Evolutionary conservation across 2,329 filamentous ascomycete species (phyloP).

Genomic region (Ophiocordyceps robertsii): DNA sequence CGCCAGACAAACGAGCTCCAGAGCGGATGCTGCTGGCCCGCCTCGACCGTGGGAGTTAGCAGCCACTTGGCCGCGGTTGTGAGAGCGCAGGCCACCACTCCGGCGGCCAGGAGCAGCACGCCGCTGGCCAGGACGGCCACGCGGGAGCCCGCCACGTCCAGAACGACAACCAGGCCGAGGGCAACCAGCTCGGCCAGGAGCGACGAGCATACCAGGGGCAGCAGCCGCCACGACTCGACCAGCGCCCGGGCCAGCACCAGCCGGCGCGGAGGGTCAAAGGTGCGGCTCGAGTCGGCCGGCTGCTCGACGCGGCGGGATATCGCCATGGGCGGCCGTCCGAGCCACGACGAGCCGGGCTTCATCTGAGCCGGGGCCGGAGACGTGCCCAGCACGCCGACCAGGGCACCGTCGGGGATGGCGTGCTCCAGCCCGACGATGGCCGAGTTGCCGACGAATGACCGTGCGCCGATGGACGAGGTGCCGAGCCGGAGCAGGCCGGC

Average conservation of each 20-base stretch:
- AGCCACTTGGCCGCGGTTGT: constrained; percentile 8
- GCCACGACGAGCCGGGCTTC: constrained; percentile 8
- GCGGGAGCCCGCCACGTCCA: constrained; percentile 4
- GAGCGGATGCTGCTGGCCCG: constrained; percentile 8
- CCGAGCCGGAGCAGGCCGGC: neutral
- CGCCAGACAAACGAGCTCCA: constrained; percentile 12
- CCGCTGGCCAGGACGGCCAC: neutral
- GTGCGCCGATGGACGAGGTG: constrained; percentile 3
- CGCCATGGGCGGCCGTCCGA: constrained; percentile 8
- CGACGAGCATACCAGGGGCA: constrained; percentile 5
- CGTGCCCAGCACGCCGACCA: constrained; percentile 8
- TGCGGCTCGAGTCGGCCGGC: constrained; percentile 6
- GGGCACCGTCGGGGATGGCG: constrained; percentile 4
- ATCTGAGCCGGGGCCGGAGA: constrained; percentile 4
- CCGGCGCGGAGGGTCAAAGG: constrained; percentile 6
- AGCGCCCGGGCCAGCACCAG: constrained; percentile 4
- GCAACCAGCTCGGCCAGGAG: constrained; percentile 1
- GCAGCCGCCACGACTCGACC: constrained; percentile 6
- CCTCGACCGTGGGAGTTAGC: constrained; percentile 5
- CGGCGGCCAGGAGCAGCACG: neutral
- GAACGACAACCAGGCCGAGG: constrained; percentile 3
- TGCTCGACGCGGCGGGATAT: constrained; percentile 6
- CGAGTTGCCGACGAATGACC: constrained; percentile 9
- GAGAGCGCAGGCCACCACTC: neutral
- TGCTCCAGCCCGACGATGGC: constrained; percentile 7